These are phyloP conservation scores for Gaertneriomyces semiglobifer DNA, from an alignment of 192 early-diverging fungal species.

Conservation along the genomic window DNA sequence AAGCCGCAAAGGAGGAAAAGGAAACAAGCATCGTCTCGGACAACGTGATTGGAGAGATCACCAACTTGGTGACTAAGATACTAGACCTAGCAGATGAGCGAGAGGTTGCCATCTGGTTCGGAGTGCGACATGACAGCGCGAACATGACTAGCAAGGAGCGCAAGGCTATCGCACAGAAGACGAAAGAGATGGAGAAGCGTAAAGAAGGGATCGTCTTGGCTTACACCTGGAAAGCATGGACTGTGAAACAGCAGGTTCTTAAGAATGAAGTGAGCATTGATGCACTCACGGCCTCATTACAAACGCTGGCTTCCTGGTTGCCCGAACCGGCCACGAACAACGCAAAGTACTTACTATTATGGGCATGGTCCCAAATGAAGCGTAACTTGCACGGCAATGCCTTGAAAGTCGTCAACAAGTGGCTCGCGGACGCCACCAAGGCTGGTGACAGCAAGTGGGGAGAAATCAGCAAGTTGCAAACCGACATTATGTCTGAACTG, in stretches of 20 bases:
- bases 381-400: constrained; percentile 63
- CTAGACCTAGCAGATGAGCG: constrained; percentile 53
- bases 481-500: background rate
- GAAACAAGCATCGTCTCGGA: constrained; percentile 18
- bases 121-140: constrained; percentile 51
- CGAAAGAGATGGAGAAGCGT: constrained; percentile 71
- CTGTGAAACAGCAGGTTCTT: constrained; percentile 31
- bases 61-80: constrained; percentile 55
- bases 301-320: constrained; percentile 62
- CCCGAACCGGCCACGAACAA: constrained; percentile 50
- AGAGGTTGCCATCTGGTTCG: constrained; percentile 67
- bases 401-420: constrained; percentile 70
- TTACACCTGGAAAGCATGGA: constrained; percentile 54
- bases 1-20: constrained; percentile 41
- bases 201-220: constrained; percentile 66
- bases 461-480: background rate
- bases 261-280: constrained; percentile 38
- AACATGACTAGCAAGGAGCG: constrained; percentile 49
- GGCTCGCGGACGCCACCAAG: constrained; percentile 55
- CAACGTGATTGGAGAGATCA: constrained; percentile 38
- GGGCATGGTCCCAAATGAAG: constrained; percentile 48
- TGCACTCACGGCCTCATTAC: constrained; percentile 13
- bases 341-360: constrained; percentile 57
- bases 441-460: constrained; percentile 9
- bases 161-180: constrained; percentile 47